phyloP scores from a whole-genome alignment of 148 eudicot genomes.

The Cornus suecica region DNA sequence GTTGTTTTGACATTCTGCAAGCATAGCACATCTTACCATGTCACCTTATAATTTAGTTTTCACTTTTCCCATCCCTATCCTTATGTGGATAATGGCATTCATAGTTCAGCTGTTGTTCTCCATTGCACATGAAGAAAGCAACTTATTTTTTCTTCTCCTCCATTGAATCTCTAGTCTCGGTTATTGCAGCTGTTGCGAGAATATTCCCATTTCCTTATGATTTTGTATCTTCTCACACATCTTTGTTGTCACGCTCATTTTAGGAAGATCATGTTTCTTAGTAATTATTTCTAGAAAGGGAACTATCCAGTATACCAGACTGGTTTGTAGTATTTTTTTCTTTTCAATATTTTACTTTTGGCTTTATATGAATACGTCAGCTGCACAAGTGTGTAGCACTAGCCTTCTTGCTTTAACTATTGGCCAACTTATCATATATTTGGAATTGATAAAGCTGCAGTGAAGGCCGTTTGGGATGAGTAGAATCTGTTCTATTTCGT shows the following conservation, averaged over 20 bases:
- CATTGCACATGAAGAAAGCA: not conserved
- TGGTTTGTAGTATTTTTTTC: no score
- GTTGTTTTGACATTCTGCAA: not conserved
- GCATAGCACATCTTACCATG: not conserved
- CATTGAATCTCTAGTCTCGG: not conserved
- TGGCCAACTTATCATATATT: not conserved
- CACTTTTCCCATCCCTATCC: no score
- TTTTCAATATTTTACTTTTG: not conserved
- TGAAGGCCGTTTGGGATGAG: not conserved
- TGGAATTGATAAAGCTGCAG: not conserved
- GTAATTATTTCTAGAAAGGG: no score
- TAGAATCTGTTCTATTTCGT: no score
- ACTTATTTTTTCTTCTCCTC: not conserved
- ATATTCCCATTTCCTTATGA: no score
- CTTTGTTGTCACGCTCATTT: not conserved
- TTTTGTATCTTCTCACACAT: not conserved
- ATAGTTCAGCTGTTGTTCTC: not conserved
- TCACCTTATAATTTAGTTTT: not conserved
- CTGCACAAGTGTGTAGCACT: not conserved
- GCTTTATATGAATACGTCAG: not conserved
- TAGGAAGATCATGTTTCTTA: no score
- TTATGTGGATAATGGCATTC: not conserved
- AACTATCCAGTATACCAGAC: no score
- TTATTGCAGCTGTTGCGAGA: not conserved
- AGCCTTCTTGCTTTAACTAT: not conserved